Evolutionary conservation across 1,139 yeast species (phyloP), one percentile per base, ranked within the genome.

Genomic region (Geotrichum restrictum): DNA sequence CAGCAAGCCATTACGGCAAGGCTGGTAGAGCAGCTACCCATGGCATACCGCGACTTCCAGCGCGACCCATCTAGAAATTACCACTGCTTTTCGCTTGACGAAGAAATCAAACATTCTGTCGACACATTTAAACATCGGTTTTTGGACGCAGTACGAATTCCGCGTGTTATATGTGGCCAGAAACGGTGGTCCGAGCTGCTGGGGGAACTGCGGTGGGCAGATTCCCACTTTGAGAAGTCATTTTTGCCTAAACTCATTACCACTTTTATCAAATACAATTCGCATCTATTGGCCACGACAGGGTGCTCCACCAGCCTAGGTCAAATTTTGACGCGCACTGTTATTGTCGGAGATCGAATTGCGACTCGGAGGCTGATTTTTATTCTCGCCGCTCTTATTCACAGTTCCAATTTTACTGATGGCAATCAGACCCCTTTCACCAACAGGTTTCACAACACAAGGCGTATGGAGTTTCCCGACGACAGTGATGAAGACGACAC

Each of bases 111-210:
- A 11, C 50, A 48, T 8, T 59, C 64, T 1, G 59, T 60, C 7
- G 62, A 62, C 16, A 50, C 47, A 36, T 63, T 63, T 52, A 54
- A 51, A 43, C 42, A 54, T 24, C 54, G 65, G 44, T 59, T 60
- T 45, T 51, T 54, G 24, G 57, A 57, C 18, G 60, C 59, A 2
- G 54, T 64, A n/a, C 56, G 58, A 18, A 60, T 63, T 13, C 68
- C 68, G 3, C 56, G 68, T 4, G 67, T 64, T 6, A 45, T 64
- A 8, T 64, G 66, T 43, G 68, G 68, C 19, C 67, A 64, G 47
- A 59, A 60, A 31, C 49, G 63, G 32, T 63, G 65, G 66, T 41
- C 55, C 2, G 64, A 61, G 40, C 53, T 63, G 14, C 55, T 54
- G 19, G 55, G 56, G n/a, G 60, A 62, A 49, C 54, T 64, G 40